Conservation (phyloP, 2,329 filamentous ascomycete species). For the Aurifilum marmelostoma region DNA sequence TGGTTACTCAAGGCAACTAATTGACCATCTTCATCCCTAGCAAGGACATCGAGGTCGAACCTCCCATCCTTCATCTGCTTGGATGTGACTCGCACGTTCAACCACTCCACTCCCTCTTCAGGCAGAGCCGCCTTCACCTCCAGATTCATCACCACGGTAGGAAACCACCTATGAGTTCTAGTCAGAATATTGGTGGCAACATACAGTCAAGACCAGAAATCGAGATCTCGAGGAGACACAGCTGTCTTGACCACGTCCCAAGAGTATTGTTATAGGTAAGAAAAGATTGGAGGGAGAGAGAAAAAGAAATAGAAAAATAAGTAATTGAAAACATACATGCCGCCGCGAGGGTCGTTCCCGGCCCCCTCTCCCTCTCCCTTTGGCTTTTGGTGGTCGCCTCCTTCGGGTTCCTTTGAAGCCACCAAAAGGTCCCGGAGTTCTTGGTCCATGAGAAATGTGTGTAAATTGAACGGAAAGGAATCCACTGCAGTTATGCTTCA, state of each 20-base stretch:
- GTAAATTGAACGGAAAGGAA: constrained; percentile 38
- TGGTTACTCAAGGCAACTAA: constrained; percentile 71
- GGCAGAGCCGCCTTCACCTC: constrained; percentile 77
- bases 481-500: constrained; percentile 37
- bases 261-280: too few relatives aligned
- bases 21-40: constrained; percentile 66
- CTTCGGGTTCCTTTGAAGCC: neutral
- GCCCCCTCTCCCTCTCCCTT: neutral
- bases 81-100: constrained; percentile 66
- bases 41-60: constrained; percentile 72
- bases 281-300: neutral
- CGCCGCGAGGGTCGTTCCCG: neutral
- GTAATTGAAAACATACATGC: constrained; percentile 1
- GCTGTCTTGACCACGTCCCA: neutral
- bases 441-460: constrained; percentile 12
- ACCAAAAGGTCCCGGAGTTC: constrained; percentile 19
- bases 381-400: constrained; percentile 33
- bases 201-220: neutral
- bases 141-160: constrained; percentile 73
- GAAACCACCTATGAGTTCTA: constrained; percentile 63
- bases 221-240: neutral
- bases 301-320: neutral
- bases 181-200: neutral
- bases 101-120: constrained; percentile 69
- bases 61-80: constrained; percentile 72